Percentiles rank a stretch among this genome's conserved stretches.
phyloP scores from a whole-genome alignment of 2,329 filamentous ascomycete genomes.

The Aspergillus tubingensis region DNA sequence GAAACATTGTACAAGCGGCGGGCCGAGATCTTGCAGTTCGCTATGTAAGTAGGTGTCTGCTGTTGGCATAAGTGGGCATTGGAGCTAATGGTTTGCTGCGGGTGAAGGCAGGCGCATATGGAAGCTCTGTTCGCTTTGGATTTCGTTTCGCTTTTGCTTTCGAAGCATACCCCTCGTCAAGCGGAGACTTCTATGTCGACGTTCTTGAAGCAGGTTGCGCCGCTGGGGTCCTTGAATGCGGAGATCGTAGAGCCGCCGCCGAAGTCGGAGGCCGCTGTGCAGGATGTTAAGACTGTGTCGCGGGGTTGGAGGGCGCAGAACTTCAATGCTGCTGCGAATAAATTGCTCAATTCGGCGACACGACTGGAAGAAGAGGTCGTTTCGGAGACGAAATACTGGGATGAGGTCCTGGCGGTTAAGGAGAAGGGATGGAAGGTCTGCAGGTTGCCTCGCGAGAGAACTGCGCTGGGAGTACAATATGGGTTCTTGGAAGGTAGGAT shows the following conservation, averaged over 20 bases:
- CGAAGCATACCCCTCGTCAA: conserved; percentile 74
- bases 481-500: conserved; percentile 74
- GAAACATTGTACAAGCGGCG: conserved; percentile 48
- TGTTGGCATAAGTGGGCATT: background rate
- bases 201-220: conserved; percentile 68
- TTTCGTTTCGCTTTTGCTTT: conserved; percentile 78
- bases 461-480: conserved; percentile 81
- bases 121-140: conserved; percentile 69
- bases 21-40: conserved; percentile 48
- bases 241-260: conserved; percentile 66
- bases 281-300: conserved; percentile 57
- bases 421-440: conserved; percentile 85
- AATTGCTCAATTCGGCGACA: conserved; percentile 69
- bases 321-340: conserved; percentile 72
- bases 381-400: conserved; percentile 85
- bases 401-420: conserved; percentile 77
- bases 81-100: conserved; percentile 10
- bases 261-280: conserved; percentile 55
- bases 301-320: conserved; percentile 77
- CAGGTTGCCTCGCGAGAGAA: conserved; percentile 69
- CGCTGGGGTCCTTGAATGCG: conserved; percentile 72
- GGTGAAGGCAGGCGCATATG: conserved; percentile 45
- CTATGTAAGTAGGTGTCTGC: conserved; percentile 35
- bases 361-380: conserved; percentile 75
- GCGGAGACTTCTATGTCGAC: conserved; percentile 71